Base-by-base conservation (phyloP, 2,329 filamentous ascomycete genomes). In the Neophaeococcomyces mojaviensis region DNA sequence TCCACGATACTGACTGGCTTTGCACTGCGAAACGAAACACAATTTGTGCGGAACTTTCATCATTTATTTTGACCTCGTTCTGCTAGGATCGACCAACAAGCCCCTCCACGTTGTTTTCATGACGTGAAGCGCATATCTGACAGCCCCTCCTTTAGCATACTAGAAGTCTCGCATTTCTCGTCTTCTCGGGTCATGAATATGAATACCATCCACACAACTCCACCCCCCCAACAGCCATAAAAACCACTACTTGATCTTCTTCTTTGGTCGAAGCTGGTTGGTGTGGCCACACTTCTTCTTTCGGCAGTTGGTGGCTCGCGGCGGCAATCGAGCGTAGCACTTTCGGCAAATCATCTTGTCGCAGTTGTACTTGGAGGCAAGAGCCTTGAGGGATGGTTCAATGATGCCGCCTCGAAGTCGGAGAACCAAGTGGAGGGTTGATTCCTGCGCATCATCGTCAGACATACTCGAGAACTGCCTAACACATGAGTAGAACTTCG, bases 291-390 rank as follows among this genome's bases (percentile, higher is more conserved):
- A 97, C 84, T 97, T 97, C 79, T 89, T 89, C 88, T 97, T 97
- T 68, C 89, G 82, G 87, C 92, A 98, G 86, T 98, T 98, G 81
- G 90, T 96, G 66, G 92, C 92, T 82, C 92, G 88, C 62, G 90
- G 90, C 60, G 90, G 90, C 58, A 97, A 88, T 72, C 90, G 89
- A 83, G 92, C 88, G 76, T 97, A 97, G 86, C 92, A 98, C 86
- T 98, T 97, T 81, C 92, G 90, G 88, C 92, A 97, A 76, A 97
- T 95, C 85, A 90, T 90, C 85, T 96, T 96, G 62, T 97, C 92
- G 86, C 90, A 97, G 85, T 98, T 97, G 83, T 94, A 97, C 82
- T 96, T 96, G 79, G 84, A 89, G 68, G 90, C 90, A 58, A 97
- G 84, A 61, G 88, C 90, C 84, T 97, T 97, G 66, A 97, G 84